Evolutionary conservation across 208 protist genomes (phyloP).

Genomic region (Leishmania martiniquensis): DNA sequence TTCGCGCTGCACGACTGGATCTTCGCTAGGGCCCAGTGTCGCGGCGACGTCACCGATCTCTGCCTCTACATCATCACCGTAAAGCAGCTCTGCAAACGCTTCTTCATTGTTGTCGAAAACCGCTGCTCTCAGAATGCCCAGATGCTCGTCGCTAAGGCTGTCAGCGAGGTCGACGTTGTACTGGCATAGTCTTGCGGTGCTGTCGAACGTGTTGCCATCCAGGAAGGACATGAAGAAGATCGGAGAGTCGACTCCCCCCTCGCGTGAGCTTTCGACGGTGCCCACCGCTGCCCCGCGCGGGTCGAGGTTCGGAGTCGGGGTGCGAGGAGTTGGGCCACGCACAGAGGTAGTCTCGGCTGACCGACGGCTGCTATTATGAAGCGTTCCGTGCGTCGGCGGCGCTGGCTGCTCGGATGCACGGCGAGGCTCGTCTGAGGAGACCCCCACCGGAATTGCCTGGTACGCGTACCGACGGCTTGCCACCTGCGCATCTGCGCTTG

Average conservation of each 20-base stretch:
- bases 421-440: background rate
- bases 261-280: slow-evolving; percentile 25
- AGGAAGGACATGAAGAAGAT: slow-evolving; percentile 77
- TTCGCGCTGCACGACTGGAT: slow-evolving; percentile 32
- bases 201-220: slow-evolving; percentile 72
- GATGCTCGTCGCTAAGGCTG: slow-evolving; percentile 67
- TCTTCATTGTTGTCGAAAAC: slow-evolving; percentile 80
- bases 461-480: slow-evolving; percentile 9
- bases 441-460: slow-evolving; percentile 1
- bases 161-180: slow-evolving; percentile 83
- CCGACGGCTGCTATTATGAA: background rate
- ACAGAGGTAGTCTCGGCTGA: too few relatives aligned
- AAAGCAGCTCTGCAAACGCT: slow-evolving; percentile 84
- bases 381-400: slow-evolving; percentile 1
- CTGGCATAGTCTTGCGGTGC: slow-evolving; percentile 58
- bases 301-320: background rate
- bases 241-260: slow-evolving; percentile 28
- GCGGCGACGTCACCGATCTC: slow-evolving; percentile 33
- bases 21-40: slow-evolving; percentile 32
- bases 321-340: background rate
- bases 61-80: slow-evolving; percentile 73
- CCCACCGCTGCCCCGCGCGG: background rate
- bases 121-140: slow-evolving; percentile 56
- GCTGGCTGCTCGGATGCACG: slow-evolving; percentile 5
- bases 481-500: background rate